phyloP scores from a whole-genome alignment of 169 alveolate species.

The Haemoproteus tartakovskyi region DNA sequence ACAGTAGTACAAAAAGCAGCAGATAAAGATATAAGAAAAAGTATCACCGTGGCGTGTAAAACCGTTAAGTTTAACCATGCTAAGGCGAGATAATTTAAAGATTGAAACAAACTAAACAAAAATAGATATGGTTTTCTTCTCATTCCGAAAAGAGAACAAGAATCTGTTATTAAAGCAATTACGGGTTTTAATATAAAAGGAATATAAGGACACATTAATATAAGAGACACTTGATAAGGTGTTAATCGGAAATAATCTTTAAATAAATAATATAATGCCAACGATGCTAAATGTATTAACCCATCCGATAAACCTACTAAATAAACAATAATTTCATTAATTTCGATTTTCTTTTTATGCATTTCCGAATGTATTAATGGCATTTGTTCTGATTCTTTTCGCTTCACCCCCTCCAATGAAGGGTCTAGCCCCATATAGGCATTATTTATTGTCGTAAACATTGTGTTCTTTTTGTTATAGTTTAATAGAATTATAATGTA shows the following conservation, averaged over 20 bases:
- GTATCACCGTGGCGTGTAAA: constrained; percentile 15
- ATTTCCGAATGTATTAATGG: constrained; percentile 11
- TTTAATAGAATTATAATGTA: too few relatives aligned
- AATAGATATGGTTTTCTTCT: constrained; percentile 84
- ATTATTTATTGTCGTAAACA: too few relatives aligned
- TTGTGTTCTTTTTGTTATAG: too few relatives aligned
- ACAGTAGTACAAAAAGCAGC: constrained; percentile 83
- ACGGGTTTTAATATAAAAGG: constrained; percentile 85
- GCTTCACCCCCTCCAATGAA: constrained; percentile 17
- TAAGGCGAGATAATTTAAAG: constrained; percentile 77
- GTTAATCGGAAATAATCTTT: constrained; percentile 81
- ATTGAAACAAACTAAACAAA: constrained; percentile 77
- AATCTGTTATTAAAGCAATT: constrained; percentile 80
- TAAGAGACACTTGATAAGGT: constrained; percentile 76
- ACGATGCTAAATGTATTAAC: constrained; percentile 83
- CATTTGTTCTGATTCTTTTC: constrained; percentile 16
- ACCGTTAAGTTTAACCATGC: constrained; percentile 73
- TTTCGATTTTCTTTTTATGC: constrained; percentile 14
- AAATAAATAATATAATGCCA: constrained; percentile 85
- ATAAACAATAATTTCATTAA: constrained; percentile 71
- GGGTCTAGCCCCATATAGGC: constrained; percentile 55
- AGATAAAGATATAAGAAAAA: constrained; percentile 13
- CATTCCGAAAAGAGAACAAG: constrained; percentile 75
- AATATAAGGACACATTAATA: constrained; percentile 82
- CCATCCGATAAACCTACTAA: constrained; percentile 90